Conservation (phyloP, 2,329 filamentous ascomycete genomes). For the Neofusicoccum kwambonambiense region DNA sequence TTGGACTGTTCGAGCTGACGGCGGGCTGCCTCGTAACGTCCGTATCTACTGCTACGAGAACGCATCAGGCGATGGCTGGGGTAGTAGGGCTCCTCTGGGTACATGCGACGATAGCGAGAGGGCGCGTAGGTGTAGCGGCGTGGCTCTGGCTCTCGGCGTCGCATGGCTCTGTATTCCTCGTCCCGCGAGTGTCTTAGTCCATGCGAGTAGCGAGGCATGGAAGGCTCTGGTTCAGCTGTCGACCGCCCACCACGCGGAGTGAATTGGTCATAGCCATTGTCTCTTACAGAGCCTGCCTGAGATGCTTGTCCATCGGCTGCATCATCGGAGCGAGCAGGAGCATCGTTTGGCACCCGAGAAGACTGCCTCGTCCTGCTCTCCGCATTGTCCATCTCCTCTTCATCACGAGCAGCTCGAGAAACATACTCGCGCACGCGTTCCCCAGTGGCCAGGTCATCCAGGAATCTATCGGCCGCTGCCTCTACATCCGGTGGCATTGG, state of each 20-base stretch:
- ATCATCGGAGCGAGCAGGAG: not conserved
- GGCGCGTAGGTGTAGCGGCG: constrained; percentile 11
- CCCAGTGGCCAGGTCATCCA: constrained; percentile 32
- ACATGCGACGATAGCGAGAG: constrained; percentile 15
- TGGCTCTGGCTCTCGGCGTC: constrained; percentile 2
- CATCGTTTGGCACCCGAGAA: constrained; percentile 2
- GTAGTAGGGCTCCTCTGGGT: constrained; percentile 11
- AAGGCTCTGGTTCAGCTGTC: not conserved
- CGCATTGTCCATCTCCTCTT: constrained; percentile 12
- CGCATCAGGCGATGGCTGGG: not conserved
- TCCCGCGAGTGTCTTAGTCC: not conserved
- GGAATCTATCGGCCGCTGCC: constrained; percentile 35
- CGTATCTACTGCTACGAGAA: constrained; percentile 11
- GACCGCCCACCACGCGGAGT: not conserved
- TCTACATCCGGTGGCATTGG: constrained; percentile 22
- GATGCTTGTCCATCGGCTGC: not conserved
- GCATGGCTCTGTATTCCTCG: not conserved
- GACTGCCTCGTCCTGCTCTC: constrained; percentile 11
- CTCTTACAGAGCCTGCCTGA: not conserved
- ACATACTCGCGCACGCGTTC: constrained; percentile 20
- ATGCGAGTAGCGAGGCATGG: not conserved
- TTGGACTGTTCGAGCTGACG: constrained; percentile 15
- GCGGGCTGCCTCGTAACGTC: constrained; percentile 16
- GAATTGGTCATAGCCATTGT: constrained; percentile 1
- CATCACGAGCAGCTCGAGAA: constrained; percentile 13